Base-by-base conservation (phyloP, 2,329 filamentous ascomycete genomes). In the Beauveria asiatica region DNA sequence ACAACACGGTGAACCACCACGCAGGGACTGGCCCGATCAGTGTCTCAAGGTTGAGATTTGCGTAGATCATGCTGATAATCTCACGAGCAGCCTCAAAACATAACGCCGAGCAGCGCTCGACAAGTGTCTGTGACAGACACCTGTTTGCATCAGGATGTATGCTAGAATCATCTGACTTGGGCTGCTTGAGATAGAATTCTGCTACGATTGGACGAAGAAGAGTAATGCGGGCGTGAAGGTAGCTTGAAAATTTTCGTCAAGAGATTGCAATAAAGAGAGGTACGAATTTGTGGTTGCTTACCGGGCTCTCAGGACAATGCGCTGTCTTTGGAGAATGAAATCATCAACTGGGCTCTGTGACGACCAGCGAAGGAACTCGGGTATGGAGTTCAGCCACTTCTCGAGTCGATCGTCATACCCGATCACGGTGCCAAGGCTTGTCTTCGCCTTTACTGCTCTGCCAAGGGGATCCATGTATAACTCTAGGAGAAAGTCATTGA, bases 401-500 rank as follows among this genome's bases (percentile, higher is more conserved):
- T 59, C 37, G 5, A 62, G 55, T 11, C 60, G 55, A 37, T 55
- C 19, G 48, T 59, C 42, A 45, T 45, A 45, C n/a, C 42, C 42
- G 2, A 45, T 45, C 42, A 45, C 42, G 3, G 42, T 45, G 8
- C n/a, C 11, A 19, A 45, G 42, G 42, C n/a, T 50, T 21, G 17
- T 50, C 33, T 21, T 44, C 46, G 39, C n/a, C 17, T 21, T 44
- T 30, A 21, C 37, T 45, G n/a, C 42, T 45, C 42, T 45, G 42
- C n/a, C 11, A 2, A 21, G n/a, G 6, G 42, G 42, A 9, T 45
- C 9, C 42, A 45, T 45, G 42, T 59, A 54, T 13, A 59, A 23
- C n/a, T 62, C 42, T 19, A 54, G 39, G 1, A 54, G 56, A n/a
- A 59, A 49, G 25, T 62, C 60, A 30, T 62, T 59, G 48, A 56